Evolutionary conservation across 2,329 filamentous ascomycete species (phyloP).

Genomic region (Zasmidium citrigriseum): DNA sequence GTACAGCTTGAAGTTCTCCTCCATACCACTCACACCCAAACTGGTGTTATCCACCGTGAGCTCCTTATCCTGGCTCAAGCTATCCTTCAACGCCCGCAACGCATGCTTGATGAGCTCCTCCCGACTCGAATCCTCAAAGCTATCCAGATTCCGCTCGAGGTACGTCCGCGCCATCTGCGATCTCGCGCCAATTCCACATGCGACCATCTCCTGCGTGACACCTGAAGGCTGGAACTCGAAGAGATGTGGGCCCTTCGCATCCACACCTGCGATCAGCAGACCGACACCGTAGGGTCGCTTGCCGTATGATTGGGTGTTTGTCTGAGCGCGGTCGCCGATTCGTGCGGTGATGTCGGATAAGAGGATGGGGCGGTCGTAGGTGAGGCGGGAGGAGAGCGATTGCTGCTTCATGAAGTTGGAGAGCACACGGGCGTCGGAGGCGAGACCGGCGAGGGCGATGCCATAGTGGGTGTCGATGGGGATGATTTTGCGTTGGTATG

Average conservation of each 20-base stretch:
- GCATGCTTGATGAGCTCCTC: constrained; percentile 92
- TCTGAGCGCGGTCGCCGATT: constrained; percentile 95
- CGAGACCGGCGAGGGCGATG: constrained; percentile 92
- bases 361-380: constrained; percentile 91
- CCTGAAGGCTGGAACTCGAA: constrained; percentile 98
- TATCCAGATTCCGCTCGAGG: constrained; percentile 85
- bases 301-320: constrained; percentile 97
- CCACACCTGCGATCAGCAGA: constrained; percentile 86
- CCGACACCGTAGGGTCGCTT: constrained; percentile 96
- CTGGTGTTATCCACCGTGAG: constrained; percentile 96
- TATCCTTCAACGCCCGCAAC: constrained; percentile 89
- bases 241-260: constrained; percentile 90
- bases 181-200: constrained; percentile 91
- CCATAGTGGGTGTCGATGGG: constrained; percentile 93
- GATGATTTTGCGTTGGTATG: constrained; percentile 99
- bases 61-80: constrained; percentile 94
- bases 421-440: constrained; percentile 95
- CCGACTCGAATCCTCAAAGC: constrained; percentile 72
- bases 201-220: constrained; percentile 95
- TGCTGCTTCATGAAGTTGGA: constrained; percentile 99
- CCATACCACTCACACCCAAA: constrained; percentile 81
- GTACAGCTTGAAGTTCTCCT: constrained; percentile 86
- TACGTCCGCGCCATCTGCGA: constrained; percentile 98
- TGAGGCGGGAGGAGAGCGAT: constrained; percentile 91
- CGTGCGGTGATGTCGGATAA: constrained; percentile 84